Evolutionary conservation across 495 filamentous ascomycete genomes (phyloP).

Genomic region (Neurospora sp.): DNA sequence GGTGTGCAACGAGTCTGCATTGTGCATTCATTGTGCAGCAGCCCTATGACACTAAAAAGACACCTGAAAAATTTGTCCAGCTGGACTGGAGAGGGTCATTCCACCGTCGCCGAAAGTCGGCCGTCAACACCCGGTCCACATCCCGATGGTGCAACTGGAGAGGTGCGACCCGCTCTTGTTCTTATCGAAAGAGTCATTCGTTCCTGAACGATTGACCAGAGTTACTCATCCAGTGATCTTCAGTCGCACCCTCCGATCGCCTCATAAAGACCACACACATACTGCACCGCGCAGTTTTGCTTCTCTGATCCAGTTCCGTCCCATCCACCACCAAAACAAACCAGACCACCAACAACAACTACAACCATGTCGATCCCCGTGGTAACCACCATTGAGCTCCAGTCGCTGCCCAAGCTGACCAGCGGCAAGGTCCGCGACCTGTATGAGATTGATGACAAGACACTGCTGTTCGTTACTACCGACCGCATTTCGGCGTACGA

Average conservation of each 20-base stretch:
- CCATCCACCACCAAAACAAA: not conserved
- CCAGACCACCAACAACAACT: not conserved
- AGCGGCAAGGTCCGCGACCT: constrained; percentile 73
- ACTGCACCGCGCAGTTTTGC: not conserved
- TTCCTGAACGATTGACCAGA: not conserved
- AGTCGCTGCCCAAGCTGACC: constrained; percentile 26
- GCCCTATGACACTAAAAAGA: not conserved
- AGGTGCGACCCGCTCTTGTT: not conserved
- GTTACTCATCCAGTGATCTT: not conserved
- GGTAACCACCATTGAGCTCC: constrained; percentile 20
- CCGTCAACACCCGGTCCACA: not conserved
- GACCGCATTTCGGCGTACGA: constrained; percentile 95
- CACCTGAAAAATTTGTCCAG: not conserved
- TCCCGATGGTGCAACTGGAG: not conserved
- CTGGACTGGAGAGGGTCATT: not conserved
- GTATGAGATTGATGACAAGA: constrained; percentile 62
- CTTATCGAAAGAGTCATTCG: not conserved
- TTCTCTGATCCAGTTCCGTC: not conserved
- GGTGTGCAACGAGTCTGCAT: not conserved
- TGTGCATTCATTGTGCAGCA: not conserved
- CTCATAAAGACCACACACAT: not conserved
- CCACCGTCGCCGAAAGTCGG: constrained; percentile 8
- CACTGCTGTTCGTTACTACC: constrained; percentile 71
- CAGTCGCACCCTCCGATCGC: not conserved
- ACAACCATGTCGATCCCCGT: constrained; percentile 6